Conservation (phyloP, 176 grass and related monocot species). For the barley (Hordeum vulgare) region DNA sequence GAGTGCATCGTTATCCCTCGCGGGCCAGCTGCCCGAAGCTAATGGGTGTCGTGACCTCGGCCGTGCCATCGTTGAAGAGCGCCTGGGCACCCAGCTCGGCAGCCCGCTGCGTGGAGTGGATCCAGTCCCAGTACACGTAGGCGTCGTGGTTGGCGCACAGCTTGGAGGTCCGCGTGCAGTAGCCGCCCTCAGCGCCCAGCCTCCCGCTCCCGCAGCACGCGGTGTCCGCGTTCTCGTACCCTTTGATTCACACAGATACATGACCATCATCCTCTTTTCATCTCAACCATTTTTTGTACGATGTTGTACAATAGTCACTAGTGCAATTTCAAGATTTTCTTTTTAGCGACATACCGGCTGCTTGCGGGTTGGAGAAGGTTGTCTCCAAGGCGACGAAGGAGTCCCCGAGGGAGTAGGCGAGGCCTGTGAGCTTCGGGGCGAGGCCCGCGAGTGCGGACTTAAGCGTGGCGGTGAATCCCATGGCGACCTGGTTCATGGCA, state of each 20-base stretch:
- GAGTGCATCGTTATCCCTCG: too few species aligned
- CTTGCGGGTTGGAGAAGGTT: neutral
- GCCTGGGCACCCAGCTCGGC: neutral
- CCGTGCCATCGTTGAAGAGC: neutral
- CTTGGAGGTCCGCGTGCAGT: neutral
- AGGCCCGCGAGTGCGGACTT: neutral
- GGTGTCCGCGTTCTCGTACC: constrained; percentile 1
- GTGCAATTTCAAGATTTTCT: neutral
- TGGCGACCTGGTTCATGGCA: constrained; percentile 17
- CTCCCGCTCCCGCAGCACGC: constrained; percentile 31
- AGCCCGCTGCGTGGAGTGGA: constrained; percentile 22
- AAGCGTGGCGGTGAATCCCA: constrained; percentile 7
- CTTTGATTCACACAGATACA: neutral
- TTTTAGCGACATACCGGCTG: neutral
- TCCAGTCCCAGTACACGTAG: constrained; percentile 26
- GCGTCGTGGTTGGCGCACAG: constrained; percentile 7
- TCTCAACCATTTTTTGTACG: neutral
- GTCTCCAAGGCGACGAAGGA: neutral
- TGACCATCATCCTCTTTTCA: neutral
- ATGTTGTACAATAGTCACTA: too few species aligned
- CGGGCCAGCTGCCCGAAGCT: constrained; percentile 21
- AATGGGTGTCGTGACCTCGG: neutral
- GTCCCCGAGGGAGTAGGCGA: constrained; percentile 28
- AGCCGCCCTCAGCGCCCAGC: neutral
- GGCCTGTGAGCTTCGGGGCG: neutral